These are phyloP conservation scores for Dactylellina drechsleri DNA, from an alignment of 2,329 filamentous ascomycete genomes.

Conservation along the genomic window DNA sequence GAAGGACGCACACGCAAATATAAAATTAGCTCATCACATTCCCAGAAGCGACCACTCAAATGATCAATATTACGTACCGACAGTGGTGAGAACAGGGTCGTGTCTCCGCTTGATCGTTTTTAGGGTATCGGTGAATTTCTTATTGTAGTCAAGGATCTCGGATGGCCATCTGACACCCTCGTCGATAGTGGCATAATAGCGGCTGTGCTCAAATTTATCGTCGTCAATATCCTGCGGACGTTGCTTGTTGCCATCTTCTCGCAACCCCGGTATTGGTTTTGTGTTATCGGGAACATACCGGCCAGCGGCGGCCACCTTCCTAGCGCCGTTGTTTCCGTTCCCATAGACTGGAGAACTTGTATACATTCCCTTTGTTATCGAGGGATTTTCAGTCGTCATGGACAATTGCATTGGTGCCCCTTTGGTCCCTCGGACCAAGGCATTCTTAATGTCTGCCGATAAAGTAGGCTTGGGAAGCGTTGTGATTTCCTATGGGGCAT, in stretches of 20 bases:
- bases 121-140: constrained; percentile 84
- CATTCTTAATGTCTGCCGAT: constrained; percentile 76
- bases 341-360: constrained; percentile 68
- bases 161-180: constrained; percentile 90
- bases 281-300: constrained; percentile 55
- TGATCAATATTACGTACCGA: constrained; percentile 63
- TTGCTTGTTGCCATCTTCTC: constrained; percentile 33
- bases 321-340: constrained; percentile 64
- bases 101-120: constrained; percentile 95
- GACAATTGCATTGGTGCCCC: constrained; percentile 75
- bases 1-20: not conserved
- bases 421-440: constrained; percentile 61
- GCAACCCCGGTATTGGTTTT: constrained; percentile 59
- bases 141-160: constrained; percentile 93
- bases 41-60: constrained; percentile 6
- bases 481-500: constrained; percentile 81
- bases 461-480: constrained; percentile 81
- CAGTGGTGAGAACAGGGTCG: constrained; percentile 96
- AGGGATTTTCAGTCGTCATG: constrained; percentile 88
- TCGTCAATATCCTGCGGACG: constrained; percentile 55
- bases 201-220: constrained; percentile 63
- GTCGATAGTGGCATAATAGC: constrained; percentile 93
- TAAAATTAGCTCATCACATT: constrained; percentile 13
- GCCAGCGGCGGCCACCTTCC: constrained; percentile 62
- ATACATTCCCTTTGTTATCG: constrained; percentile 84